Base-by-base conservation (phyloP, 2,329 filamentous ascomycete species). In the Elsinoe fawcettii region DNA sequence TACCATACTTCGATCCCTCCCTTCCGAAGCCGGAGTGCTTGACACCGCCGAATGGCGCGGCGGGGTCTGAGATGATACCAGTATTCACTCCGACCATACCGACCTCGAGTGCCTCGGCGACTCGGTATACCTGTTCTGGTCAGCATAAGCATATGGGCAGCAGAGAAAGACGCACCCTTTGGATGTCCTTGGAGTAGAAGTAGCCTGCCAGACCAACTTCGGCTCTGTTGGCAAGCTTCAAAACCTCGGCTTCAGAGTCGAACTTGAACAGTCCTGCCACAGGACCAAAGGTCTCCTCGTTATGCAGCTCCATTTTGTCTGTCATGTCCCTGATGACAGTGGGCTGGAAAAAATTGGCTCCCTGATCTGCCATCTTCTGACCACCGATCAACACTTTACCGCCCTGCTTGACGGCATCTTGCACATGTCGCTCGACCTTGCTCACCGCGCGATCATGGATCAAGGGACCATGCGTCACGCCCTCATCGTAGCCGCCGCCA, bases 221-320 rank as follows among this genome's bases (percentile, higher is more conserved):
- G 1, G 88, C 78, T 41, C 76, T 73, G 72, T 99, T 99, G 3
- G 93, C 92, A 63, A 92, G 74, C 61, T 81, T 77, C 27, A 97
- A 83, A 4, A 96, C 93, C 66, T 97, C 91, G 55, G 87, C 85
- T 73, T 97, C 93, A 0, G 86, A 90, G 47, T 88, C 81, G 68
- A 97, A 99, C 51, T 84, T 80, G 77, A 96, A 96, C 12, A 97
- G 73, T 0, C 88, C 92, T 0, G 91, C 92, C 0, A 97, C 87
- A 2, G 93, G 93, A 0, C 93, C 93, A 69, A 99, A 99, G 0
- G 92, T 99, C 77, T 99, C 93, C 72, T 97, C 92, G 1, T 77
- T 77, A 3, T 88, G 85, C 63, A 97, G 80, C 59, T 82, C 79
- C 93, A 97, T 97, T 41, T 91, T 84, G 58, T 80, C 77, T 9